Base-by-base conservation (phyloP, 2,329 filamentous ascomycete species). In the Daldinia sp. region DNA sequence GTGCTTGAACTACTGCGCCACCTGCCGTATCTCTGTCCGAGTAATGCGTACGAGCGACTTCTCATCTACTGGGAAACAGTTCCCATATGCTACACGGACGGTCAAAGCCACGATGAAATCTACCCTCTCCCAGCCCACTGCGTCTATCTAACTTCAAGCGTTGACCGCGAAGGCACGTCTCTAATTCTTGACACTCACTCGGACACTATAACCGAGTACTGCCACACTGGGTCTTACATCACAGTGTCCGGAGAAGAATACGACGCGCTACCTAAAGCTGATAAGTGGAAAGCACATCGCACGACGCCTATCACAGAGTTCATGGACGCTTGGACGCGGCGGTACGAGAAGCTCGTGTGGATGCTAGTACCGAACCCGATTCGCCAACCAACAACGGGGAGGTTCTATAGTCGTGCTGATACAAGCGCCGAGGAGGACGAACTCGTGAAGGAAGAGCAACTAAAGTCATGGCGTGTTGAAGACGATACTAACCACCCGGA, bases 1-100 rank as follows among this genome's bases (percentile, higher is more conserved):
- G 63, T 65, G 2, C 51, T 65, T 4, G 57, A 65, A n/a, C 44
- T 65, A 46, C 63, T 65, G n/a, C 57, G 28, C 10, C 57, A 65
- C 20, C 63, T 65, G 41, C 63, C 63, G 51, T 65, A 65, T 23
- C 57, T 65, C 9, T 26, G 26, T 3, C 2, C 35, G 13, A 37
- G 20, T 9, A 51, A 39, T 0, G 12, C 18, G 9, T 65, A 42
- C 12, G 41, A 42, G 2, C 15, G 23, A n/a, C 51, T 60, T 18
- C 30, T 60, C 7, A 50, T 65, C 15, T 35, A 60, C 30, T 65
- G 63, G 57, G 63, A 65, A 51, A 60, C 63, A 3, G 1, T 57
- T 65, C 56, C 63, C 6, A 54, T 60, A 18, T 60, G 63, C 10
- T 65, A 61, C 15, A 12, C 9, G 3, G 23, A 60, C 13, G 35